A percentile compares a stretch with the other conserved stretches of the same genome.
Evolutionary conservation across 2,329 filamentous ascomycete genomes (phyloP).

Genomic region (Colletotrichum orbiculare): DNA sequence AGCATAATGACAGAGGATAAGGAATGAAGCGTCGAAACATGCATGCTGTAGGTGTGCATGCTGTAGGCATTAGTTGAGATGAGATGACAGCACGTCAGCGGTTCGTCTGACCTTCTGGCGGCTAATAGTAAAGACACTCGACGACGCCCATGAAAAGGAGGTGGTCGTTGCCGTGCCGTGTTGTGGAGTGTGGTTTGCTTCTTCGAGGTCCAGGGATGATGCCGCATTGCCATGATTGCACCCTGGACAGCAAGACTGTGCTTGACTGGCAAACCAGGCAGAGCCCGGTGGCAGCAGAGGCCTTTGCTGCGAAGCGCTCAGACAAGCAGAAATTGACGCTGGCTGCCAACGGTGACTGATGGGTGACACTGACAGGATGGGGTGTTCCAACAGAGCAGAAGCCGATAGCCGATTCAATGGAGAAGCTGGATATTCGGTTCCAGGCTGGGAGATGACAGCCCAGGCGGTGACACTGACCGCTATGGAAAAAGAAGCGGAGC

Average conservation of each 20-base stretch:
- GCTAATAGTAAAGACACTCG: too few relatives aligned
- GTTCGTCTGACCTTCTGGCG: constrained; percentile 23
- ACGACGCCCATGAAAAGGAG: too few relatives aligned
- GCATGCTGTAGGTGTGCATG: too few relatives aligned
- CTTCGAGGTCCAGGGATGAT: neutral
- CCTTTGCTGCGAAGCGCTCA: too few relatives aligned
- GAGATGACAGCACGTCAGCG: neutral
- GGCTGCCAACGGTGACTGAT: neutral
- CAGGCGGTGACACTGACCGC: too few relatives aligned
- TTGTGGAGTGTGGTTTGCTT: neutral
- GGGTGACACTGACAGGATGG: constrained; percentile 4
- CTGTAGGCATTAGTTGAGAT: neutral
- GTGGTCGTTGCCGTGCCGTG: too few relatives aligned
- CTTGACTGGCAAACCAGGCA: constrained; percentile 4
- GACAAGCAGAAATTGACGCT: neutral
- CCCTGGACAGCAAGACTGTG: neutral
- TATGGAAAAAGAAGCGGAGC: neutral
- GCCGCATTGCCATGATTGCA: neutral
- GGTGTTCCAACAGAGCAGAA: neutral
- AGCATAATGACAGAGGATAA: neutral
- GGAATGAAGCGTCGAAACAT: neutral
- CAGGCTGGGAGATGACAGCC: constrained; percentile 4
- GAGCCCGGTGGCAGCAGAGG: constrained; percentile 15
- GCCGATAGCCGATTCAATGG: constrained; percentile 26
- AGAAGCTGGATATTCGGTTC: constrained; percentile 8